Conservation (phyloP, 2,329 filamentous ascomycete species). For the Calonectria hongkongensis region DNA sequence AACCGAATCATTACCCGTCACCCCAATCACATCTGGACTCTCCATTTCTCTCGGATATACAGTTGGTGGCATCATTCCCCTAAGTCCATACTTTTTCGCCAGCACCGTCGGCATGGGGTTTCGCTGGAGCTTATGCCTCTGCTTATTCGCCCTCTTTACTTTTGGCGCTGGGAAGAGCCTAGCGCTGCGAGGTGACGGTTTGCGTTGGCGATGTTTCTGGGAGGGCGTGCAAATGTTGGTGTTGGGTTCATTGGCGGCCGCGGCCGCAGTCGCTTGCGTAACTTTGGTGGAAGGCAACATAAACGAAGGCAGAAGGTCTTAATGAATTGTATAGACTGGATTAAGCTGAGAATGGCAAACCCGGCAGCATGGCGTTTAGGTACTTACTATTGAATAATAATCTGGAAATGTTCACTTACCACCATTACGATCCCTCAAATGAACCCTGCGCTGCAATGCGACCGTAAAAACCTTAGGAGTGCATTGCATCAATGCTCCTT, state of each 20-base stretch:
- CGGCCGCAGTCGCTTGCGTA: conserved; percentile 57
- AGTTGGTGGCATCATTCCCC: conserved; percentile 76
- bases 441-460: no score
- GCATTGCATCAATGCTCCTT: not conserved
- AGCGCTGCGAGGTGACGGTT: conserved; percentile 53
- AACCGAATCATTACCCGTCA: conserved; percentile 33
- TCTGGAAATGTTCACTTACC: not conserved
- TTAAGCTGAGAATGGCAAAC: not conserved
- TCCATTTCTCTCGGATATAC: conserved; percentile 78
- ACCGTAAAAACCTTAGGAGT: conserved; percentile 1
- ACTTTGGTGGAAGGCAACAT: conserved; percentile 47
- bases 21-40: conserved; percentile 70
- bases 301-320: not conserved
- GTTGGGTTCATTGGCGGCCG: conserved; percentile 59
- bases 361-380: not conserved
- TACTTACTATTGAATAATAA: not conserved
- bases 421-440: no score
- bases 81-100: conserved; percentile 77
- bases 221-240: conserved; percentile 60
- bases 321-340: no score
- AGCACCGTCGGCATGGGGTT: conserved; percentile 64
- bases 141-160: conserved; percentile 71
- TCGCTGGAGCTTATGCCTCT: conserved; percentile 72
- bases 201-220: conserved; percentile 49
- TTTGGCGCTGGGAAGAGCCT: conserved; percentile 76